Conservation (phyloP, 164 flowering plant genomes). For the Annona squamosa region DNA sequence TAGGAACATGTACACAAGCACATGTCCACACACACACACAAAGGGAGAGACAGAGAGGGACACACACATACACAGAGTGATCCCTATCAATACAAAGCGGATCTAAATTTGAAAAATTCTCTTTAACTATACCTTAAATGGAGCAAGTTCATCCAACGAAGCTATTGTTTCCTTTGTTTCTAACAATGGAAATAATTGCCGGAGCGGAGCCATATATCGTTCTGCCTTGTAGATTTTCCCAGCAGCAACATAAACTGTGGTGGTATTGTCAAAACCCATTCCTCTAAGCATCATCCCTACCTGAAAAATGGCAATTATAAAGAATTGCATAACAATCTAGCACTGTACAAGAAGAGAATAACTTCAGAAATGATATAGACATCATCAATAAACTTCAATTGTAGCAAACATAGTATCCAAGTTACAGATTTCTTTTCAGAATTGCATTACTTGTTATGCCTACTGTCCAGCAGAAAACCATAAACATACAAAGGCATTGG, state of each 20-base stretch:
- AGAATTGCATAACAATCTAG: neutral
- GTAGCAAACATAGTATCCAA: too few species aligned
- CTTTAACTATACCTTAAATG: slow-evolving; percentile 50
- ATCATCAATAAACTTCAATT: too few species aligned
- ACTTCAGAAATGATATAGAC: too few species aligned
- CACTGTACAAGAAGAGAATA: too few species aligned
- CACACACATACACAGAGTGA: too few species aligned
- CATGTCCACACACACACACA: neutral
- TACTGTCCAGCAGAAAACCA: neutral
- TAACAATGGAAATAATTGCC: slow-evolving; percentile 74
- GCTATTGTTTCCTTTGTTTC: slow-evolving; percentile 85
- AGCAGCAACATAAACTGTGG: slow-evolving; percentile 78
- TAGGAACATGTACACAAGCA: neutral
- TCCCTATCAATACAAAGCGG: too few species aligned
- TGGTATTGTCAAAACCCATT: slow-evolving; percentile 92
- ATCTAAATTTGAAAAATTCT: too few species aligned
- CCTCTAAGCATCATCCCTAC: slow-evolving; percentile 99
- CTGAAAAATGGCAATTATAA: slow-evolving; percentile 26
- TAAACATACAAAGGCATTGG: neutral
- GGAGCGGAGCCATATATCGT: slow-evolving; percentile 84
- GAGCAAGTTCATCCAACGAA: slow-evolving; percentile 72
- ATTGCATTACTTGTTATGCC: too few species aligned
- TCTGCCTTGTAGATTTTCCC: slow-evolving; percentile 84
- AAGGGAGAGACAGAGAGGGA: too few species aligned
- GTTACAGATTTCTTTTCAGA: too few species aligned